Percentiles rank a stretch among this genome's conserved stretches.
These are phyloP conservation scores for Flaveria trinervia DNA, from an alignment of 129 eudicot species.

Conservation along the genomic window DNA sequence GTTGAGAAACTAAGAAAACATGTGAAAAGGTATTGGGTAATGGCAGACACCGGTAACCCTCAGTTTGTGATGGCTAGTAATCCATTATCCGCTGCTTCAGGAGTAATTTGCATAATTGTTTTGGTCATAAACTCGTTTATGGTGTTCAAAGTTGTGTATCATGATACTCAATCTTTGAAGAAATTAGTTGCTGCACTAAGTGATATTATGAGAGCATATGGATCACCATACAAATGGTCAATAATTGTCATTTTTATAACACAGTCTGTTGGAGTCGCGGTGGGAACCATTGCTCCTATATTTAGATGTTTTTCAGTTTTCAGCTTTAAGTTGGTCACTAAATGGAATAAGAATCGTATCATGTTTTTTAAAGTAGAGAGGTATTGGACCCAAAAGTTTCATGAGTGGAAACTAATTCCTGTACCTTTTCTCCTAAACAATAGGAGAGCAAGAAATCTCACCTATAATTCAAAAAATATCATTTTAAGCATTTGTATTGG, in stretches of 20 bases:
- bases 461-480: neutral
- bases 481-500: slow-evolving; percentile 9
- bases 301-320: slow-evolving; percentile 5
- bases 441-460: neutral
- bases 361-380: slow-evolving; percentile 14
- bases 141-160: neutral
- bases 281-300: slow-evolving; percentile 25
- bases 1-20: slow-evolving; percentile 10
- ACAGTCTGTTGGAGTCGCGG: neutral
- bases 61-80: slow-evolving; percentile 14
- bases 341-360: neutral
- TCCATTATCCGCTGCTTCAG: slow-evolving; percentile 1
- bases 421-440: neutral
- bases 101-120: slow-evolving; percentile 10
- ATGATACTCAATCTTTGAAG: no score
- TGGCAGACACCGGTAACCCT: slow-evolving; percentile 21
- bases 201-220: neutral
- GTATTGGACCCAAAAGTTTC: slow-evolving; percentile 33
- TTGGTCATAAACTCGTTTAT: neutral
- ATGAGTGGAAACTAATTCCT: slow-evolving; percentile 21
- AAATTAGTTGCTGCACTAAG: no score
- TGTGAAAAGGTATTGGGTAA: slow-evolving; percentile 20
- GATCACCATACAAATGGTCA: neutral
- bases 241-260: neutral
- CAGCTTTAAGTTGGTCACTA: slow-evolving; percentile 3